Evolutionary conservation across 306 rosid species (phyloP), one percentile per base, ranked within the genome.

Genomic region (Ormosia emarginata): DNA sequence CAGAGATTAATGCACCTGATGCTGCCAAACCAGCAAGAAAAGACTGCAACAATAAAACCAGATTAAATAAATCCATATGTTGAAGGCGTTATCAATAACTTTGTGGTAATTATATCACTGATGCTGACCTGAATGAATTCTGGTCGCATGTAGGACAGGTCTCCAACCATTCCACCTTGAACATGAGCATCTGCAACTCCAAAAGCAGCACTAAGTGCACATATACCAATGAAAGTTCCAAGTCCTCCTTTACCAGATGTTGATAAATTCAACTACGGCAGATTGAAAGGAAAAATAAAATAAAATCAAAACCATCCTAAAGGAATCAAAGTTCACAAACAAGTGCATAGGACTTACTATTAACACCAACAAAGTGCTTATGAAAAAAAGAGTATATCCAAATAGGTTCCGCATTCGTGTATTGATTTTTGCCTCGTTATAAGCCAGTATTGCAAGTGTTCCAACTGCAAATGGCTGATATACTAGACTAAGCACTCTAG

Each of bases 101-200:
- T 18, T 30, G 61, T 4, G 4, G 4, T 34, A 15, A 62, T 71
- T 5, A 33, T 50, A 30, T 18, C 6, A 34, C 13, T 8, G 32
- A 64, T 37, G 78, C 83, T 57, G 49, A 89, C 98, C 89, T 94
- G 98, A 85, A 92, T 69, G 86, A 94, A 89, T 74, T 85, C 91
- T 58, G 90, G 90, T 17, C 5, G 56, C 98, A 92, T 94, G 88
- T 81, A 92, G 76, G 98, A 94, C 29, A 92, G 90, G 79, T 94
- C 98, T 73, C 98, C 97, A 50, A 94, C 81, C 98, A 92, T 91
- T 86, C 98, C 98, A 34, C 95, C 98, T 83, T 92, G 97, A 18
- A 85, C 91, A 87, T 89, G 97, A 80, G 97, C 98, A 91, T 94
- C 97, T 52, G 98, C 94, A 82, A 92, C 69, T 85, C 98, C 97